These are phyloP conservation scores for Trypanosoma caninum DNA, from an alignment of 208 protist species.

Conservation along the genomic window DNA sequence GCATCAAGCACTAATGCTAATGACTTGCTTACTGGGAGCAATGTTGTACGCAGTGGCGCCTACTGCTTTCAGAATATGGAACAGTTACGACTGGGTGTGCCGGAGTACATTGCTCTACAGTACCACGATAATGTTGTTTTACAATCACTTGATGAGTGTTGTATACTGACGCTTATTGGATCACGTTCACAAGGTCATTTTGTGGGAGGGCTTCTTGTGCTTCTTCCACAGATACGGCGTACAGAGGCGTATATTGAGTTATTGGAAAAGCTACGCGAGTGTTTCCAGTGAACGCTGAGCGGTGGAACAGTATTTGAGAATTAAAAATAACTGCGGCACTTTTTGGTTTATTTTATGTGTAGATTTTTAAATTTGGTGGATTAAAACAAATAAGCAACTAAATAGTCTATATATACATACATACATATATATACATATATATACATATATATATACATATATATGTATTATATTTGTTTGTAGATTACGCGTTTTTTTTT, in stretches of 20 bases:
- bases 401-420: background rate
- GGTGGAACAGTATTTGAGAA: no score
- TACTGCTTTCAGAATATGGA: constrained; percentile 79
- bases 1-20: background rate
- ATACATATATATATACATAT: background rate
- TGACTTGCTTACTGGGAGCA: constrained; percentile 60
- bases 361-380: no score
- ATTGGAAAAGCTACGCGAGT: constrained; percentile 17
- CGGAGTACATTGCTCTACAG: constrained; percentile 73
- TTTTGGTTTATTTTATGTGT: background rate
- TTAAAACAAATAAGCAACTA: no score
- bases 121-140: constrained; percentile 82
- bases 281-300: constrained; percentile 25
- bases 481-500: constrained; percentile 1
- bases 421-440: background rate
- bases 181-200: constrained; percentile 74
- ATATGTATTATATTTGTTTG: background rate
- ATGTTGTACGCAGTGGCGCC: constrained; percentile 75
- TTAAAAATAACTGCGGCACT: no score
- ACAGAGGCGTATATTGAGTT: constrained; percentile 26
- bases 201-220: constrained; percentile 66
- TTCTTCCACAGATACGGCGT: constrained; percentile 64
- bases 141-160: constrained; percentile 61
- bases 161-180: constrained; percentile 75
- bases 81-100: constrained; percentile 61